Conservation (phyloP, 495 filamentous ascomycete species). For the Collariella sp. region DNA sequence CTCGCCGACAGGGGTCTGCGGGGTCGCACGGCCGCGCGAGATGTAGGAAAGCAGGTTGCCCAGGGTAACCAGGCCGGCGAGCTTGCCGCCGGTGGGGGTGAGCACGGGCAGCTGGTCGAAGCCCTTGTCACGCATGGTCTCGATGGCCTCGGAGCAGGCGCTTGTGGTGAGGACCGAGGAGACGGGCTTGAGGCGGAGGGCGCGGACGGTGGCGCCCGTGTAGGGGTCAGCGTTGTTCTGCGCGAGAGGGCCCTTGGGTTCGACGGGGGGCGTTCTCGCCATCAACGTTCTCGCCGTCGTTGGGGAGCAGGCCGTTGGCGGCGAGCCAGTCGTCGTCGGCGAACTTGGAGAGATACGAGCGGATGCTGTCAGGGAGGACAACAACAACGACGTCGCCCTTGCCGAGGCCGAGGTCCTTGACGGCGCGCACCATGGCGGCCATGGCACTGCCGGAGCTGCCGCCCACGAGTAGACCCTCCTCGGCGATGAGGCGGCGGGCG, state of each 20-base stretch:
- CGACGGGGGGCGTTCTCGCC: slow-evolving; percentile 19
- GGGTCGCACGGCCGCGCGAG: slow-evolving; percentile 66
- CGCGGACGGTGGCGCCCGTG: slow-evolving; percentile 61
- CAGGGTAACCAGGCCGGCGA: slow-evolving; percentile 86
- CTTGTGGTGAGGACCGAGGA: slow-evolving; percentile 65
- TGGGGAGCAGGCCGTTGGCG: slow-evolving; percentile 76
- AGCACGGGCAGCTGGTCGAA: slow-evolving; percentile 96
- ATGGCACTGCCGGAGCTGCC: slow-evolving; percentile 92
- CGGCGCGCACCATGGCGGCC: slow-evolving; percentile 69
- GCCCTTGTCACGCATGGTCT: slow-evolving; percentile 92
- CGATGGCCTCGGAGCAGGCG: slow-evolving; percentile 74
- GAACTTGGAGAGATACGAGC: slow-evolving; percentile 98
- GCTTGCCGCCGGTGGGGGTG: slow-evolving; percentile 52
- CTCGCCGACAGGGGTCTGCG: slow-evolving; percentile 62
- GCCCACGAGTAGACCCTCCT: slow-evolving; percentile 91
- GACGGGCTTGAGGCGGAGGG: slow-evolving; percentile 83
- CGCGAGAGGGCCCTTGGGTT: slow-evolving; percentile 19
- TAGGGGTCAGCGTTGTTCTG: slow-evolving; percentile 47
- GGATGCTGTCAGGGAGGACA: slow-evolving; percentile 87
- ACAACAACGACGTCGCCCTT: slow-evolving; percentile 83
- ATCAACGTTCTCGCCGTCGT: slow-evolving; percentile 33
- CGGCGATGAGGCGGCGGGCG: slow-evolving; percentile 79
- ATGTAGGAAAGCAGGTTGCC: slow-evolving; percentile 91
- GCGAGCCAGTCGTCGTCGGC: slow-evolving; percentile 97
- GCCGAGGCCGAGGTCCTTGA: slow-evolving; percentile 62